phyloP scores from a whole-genome alignment of 495 filamentous ascomycete genomes.

The Hypomontagnella monticulosa region DNA sequence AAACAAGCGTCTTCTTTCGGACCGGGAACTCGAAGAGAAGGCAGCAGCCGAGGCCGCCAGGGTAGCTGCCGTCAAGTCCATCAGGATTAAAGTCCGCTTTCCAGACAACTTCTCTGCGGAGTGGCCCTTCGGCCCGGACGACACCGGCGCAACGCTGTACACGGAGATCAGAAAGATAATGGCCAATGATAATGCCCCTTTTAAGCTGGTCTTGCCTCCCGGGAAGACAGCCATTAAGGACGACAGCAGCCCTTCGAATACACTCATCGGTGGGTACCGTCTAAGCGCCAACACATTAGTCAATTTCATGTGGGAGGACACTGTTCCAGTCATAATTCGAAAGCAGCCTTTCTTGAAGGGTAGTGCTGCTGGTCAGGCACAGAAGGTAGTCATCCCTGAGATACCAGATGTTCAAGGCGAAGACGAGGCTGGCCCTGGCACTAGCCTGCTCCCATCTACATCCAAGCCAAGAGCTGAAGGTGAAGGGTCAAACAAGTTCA shows the following conservation, averaged over 20 bases:
- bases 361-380: slow-evolving; percentile 72
- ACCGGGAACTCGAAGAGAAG: slow-evolving; percentile 69
- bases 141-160: slow-evolving; percentile 74
- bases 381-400: slow-evolving; percentile 65
- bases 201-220: slow-evolving; percentile 57
- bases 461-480: slow-evolving; percentile 61
- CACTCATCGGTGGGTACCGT: slow-evolving; percentile 75
- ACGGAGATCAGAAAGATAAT: slow-evolving; percentile 67
- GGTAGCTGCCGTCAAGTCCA: slow-evolving; percentile 69
- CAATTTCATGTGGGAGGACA: slow-evolving; percentile 79
- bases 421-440: slow-evolving; percentile 49
- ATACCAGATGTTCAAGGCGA: slow-evolving; percentile 53
- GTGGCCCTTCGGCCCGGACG: slow-evolving; percentile 67
- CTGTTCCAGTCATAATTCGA: slow-evolving; percentile 56
- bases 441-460: slow-evolving; percentile 44
- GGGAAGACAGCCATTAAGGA: slow-evolving; percentile 49
- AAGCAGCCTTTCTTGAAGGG: slow-evolving; percentile 69
- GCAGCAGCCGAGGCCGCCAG: slow-evolving; percentile 67
- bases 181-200: slow-evolving; percentile 55
- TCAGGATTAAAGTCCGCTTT: slow-evolving; percentile 84
- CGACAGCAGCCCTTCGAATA: slow-evolving; percentile 52
- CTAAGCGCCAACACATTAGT: slow-evolving; percentile 76
- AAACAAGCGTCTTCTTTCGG: slow-evolving; percentile 75
- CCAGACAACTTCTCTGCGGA: slow-evolving; percentile 81
- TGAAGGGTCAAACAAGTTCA: slow-evolving; percentile 52